Evolutionary conservation across 2,329 filamentous ascomycete species (phyloP), one percentile per base, ranked within the genome.

Genomic region (Stagonosporopsis chrysanthemi): DNA sequence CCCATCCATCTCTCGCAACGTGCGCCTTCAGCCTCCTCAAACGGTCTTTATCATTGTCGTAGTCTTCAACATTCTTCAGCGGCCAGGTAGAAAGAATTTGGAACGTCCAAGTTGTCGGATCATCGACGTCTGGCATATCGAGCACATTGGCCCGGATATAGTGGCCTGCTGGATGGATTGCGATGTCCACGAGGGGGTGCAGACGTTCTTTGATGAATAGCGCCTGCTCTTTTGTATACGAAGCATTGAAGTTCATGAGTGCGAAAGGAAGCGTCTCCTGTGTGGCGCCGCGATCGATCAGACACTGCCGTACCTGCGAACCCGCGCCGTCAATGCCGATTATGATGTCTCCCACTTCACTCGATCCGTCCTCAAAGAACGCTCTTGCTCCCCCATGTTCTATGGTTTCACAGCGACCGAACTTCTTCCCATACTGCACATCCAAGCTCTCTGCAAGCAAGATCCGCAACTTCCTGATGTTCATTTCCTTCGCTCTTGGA

Each of bases 381-480:
- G 67, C 66, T 12, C 47, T 65, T 4, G 73, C 65, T 1, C 70
- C 70, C 3, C 69, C 69, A 28, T 66, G 69, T 11, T 60, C n/a
- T 0, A 47, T 33, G 0, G 57, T 26, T n/a, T 67, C 63, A 8
- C 60, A 72, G 11, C 54, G 55, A 6, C 52, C 44, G 36, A 70
- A 69, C 19, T 35, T 63, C 45, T 64, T 70, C 11, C 62, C 50
- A 36, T 71, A 72, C 1, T 68, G 51, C 4, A 81, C 71, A 50
- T 78, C 66, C 2, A 79, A 45, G 2, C 65, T 74, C 47, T 76
- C 66, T 1, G 71, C 67, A 22, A 77, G 62, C 5, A 79, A 56
- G 5, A 67, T 59, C 4, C 79, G 75, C 29, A 81, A 63, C 47
- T 77, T 76, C 14, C 75, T 69, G 6, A 72, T 72, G 40, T 72